Percentiles rank a stretch among this genome's conserved stretches.
Evolutionary conservation across 2,329 filamentous ascomycete genomes (phyloP).

Genomic region (Berkeleyomyces basicola): DNA sequence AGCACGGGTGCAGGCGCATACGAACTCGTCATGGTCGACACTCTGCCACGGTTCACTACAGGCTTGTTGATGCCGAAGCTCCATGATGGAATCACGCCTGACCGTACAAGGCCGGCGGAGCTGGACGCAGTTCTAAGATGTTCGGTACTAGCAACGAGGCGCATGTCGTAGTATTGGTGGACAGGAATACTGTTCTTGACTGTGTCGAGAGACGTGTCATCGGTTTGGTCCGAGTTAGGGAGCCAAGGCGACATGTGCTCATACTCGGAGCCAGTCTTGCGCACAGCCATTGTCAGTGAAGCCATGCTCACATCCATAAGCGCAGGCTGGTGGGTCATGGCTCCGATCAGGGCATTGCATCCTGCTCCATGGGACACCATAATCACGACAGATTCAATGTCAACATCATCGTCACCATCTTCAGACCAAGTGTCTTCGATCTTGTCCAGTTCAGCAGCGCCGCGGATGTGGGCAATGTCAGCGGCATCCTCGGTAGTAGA

Average conservation of each 20-base stretch:
- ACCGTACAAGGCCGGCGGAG: conserved; percentile 22
- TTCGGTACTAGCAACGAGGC: conserved; percentile 56
- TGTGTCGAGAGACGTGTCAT: conserved; percentile 12
- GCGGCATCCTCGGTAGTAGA: conserved; percentile 34
- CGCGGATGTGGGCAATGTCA: conserved; percentile 30
- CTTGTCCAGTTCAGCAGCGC: conserved; percentile 19
- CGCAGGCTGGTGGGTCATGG: conserved; percentile 79
- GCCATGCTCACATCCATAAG: conserved; percentile 80
- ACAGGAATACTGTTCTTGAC: conserved; percentile 26
- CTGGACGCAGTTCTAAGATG: conserved; percentile 40
- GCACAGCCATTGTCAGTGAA: conserved; percentile 74
- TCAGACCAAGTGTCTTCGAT: conserved; percentile 17
- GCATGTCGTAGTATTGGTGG: conserved; percentile 54
- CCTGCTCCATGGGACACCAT: conserved; percentile 90
- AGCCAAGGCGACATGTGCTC: conserved; percentile 18
- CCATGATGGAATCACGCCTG: conserved; percentile 15
- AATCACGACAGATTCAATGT: conserved; percentile 62
- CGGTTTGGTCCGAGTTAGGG: conserved; percentile 16
- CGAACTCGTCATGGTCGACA: conserved; percentile 17
- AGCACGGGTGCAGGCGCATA: conserved; percentile 8
- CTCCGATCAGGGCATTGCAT: conserved; percentile 87
- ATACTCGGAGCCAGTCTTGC: conserved; percentile 32
- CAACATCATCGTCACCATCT: conserved; percentile 40
- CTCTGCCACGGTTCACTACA: conserved; percentile 24
- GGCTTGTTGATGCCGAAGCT: conserved; percentile 18